A percentile compares a stretch with the other conserved stretches of the same genome.
Conservation (phyloP, 2,329 filamentous ascomycete species). For the Chalaropsis ovoidea region DNA sequence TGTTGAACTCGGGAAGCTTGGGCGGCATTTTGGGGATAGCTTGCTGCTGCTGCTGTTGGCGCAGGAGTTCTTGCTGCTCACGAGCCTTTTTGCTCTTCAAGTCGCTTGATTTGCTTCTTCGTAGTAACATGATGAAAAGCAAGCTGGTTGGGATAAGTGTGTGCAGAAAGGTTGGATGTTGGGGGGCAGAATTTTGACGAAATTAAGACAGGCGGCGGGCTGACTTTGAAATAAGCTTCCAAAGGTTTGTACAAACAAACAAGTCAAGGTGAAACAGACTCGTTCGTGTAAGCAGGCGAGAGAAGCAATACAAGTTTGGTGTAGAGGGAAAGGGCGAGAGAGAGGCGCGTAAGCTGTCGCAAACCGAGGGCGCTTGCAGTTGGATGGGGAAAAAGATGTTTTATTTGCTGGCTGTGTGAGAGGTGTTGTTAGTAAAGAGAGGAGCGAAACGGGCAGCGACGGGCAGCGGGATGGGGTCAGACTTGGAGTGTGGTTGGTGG, state of each 20-base stretch:
- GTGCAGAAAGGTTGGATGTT: not conserved
- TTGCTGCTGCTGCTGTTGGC: constrained; percentile 41
- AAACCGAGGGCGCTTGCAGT: constrained; percentile 15
- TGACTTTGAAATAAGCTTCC: not conserved
- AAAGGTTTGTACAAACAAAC: not conserved
- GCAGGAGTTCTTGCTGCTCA: constrained; percentile 44
- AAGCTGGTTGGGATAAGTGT: constrained; percentile 29
- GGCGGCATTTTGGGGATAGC: constrained; percentile 40
- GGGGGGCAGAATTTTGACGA: not conserved
- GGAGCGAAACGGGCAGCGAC: not conserved
- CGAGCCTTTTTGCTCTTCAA: constrained; percentile 53
- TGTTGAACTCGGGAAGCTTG: constrained; percentile 45
- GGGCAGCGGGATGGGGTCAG: not conserved
- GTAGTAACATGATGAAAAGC: constrained; percentile 49
- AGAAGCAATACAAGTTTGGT: constrained; percentile 4
- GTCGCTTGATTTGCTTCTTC: constrained; percentile 58
- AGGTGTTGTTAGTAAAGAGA: not conserved
- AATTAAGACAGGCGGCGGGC: not conserved
- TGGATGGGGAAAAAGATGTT: not conserved
- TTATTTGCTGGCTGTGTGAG: not conserved
- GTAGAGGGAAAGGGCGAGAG: not conserved
- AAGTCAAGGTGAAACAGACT: not conserved
- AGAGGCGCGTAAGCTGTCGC: constrained; percentile 3
- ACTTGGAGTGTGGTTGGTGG: not conserved
- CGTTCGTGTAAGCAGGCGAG: not conserved